Base-by-base conservation (phyloP, 192 early-diverging fungal genomes). In the Entomortierella parvispora region DNA sequence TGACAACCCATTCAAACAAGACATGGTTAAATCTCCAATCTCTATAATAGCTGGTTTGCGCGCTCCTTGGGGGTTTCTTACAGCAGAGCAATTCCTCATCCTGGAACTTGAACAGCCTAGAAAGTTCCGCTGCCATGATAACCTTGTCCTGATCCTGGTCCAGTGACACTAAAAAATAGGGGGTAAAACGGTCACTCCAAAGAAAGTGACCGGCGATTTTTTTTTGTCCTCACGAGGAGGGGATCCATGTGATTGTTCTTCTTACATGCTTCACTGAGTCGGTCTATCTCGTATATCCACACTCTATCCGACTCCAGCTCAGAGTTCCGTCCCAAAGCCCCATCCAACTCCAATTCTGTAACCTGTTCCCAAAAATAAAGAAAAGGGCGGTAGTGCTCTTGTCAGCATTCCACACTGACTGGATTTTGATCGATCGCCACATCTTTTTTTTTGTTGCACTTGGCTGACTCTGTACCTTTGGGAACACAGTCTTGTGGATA, bases 231-330 rank as follows among this genome's bases (percentile, higher is more conserved):
- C 28, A n/a, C 7, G 4, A 1, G 17, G 51, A 31, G 7, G 3
- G 26, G 10, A 20, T 22, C 11, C 25, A 52, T 29, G 31, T 2
- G 51, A 31, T 31, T 31, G 32, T 14, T n/a, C 55, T 40, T 40
- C 72, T 59, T 55, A 77, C 74, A 77, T 62, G 74, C 74, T 64
- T 77, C 74, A 29, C 74, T 77, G 22, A 77, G 55, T 22, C 74
- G 52, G 23, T 77, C 74, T 10, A 77, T 51, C 18, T 77, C 74
- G 12, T 46, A 57, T 12, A 77, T 58, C 74, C 74, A 77, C 18
- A 26, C 56, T 42, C 44, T 68, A 42, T 77, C 74, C 3, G 74
- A 77, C 48, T 77, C 74, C 15, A 57, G 61, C 2, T 68, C 65
- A 18, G 62, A 60, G 18, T 49, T 50, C 52, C 65, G 34, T 26